A percentile compares a stretch with the other conserved stretches of the same genome.
Evolutionary conservation across 306 rosid genomes (phyloP).

Genomic region (Casuarina glauca): DNA sequence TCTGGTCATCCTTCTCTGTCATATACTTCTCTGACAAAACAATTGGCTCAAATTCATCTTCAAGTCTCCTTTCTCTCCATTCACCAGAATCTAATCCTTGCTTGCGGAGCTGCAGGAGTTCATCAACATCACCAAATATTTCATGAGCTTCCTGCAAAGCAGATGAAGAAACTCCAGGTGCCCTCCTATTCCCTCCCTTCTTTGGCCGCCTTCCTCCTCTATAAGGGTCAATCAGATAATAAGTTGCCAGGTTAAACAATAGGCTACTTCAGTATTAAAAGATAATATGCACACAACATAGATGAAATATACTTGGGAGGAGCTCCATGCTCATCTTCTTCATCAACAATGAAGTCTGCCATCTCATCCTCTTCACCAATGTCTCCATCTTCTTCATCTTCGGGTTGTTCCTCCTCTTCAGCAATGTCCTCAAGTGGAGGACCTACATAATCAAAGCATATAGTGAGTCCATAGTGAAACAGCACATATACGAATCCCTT

Average conservation of each 20-base stretch:
- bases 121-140: slow-evolving; percentile 93
- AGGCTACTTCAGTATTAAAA: not conserved
- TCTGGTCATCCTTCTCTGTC: slow-evolving; percentile 85
- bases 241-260: slow-evolving; percentile 24
- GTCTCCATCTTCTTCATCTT: slow-evolving; percentile 91
- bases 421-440: slow-evolving; percentile 84
- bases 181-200: slow-evolving; percentile 64
- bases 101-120: slow-evolving; percentile 57
- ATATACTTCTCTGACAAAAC: slow-evolving; percentile 84
- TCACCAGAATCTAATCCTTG: slow-evolving; percentile 56
- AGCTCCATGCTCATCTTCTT: slow-evolving; percentile 82
- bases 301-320: slow-evolving; percentile 57
- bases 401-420: slow-evolving; percentile 91
- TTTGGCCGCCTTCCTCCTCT: slow-evolving; percentile 60
- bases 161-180: slow-evolving; percentile 81
- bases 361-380: slow-evolving; percentile 96
- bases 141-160: slow-evolving; percentile 96
- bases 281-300: not conserved
- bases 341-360: slow-evolving; percentile 97
- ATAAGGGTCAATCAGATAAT: slow-evolving; percentile 7
- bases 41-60: slow-evolving; percentile 92
- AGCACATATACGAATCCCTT: slow-evolving; percentile 3
- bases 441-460: slow-evolving; percentile 37
- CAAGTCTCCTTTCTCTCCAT: slow-evolving; percentile 74
- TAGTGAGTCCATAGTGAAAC: slow-evolving; percentile 23